These are phyloP conservation scores for Lentinula sp. DNA, from an alignment of 768 basidiomycete genomes.

Conservation along the genomic window DNA sequence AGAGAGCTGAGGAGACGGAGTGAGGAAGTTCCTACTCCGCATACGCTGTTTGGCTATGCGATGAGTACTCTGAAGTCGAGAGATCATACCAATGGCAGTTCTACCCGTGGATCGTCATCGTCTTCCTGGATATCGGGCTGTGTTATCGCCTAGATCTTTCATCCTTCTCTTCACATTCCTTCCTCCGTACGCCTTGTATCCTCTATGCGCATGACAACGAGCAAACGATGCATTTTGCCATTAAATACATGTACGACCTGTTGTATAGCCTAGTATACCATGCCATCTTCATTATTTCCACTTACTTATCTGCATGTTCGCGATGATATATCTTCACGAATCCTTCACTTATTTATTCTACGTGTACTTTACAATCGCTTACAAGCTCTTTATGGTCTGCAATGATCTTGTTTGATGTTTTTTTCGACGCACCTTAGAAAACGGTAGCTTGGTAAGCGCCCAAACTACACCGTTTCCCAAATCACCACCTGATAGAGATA, in stretches of 20 bases:
- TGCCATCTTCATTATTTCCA: background rate
- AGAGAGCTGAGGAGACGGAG: constrained; percentile 1
- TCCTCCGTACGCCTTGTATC: background rate
- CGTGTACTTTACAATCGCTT: background rate
- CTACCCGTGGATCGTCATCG: background rate
- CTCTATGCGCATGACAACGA: background rate
- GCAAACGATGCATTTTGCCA: background rate
- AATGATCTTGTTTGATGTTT: no score
- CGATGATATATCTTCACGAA: background rate
- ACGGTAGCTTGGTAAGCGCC: no score
- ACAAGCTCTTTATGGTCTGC: no score
- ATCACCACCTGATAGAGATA: no score
- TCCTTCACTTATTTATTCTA: background rate
- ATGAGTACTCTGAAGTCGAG: background rate
- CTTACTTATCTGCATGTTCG: background rate
- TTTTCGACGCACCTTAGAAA: no score
- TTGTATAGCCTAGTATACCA: background rate
- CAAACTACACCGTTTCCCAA: no score
- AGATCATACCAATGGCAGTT: background rate
- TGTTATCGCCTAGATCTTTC: background rate
- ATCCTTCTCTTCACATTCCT: background rate
- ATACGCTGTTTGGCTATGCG: constrained; percentile 1
- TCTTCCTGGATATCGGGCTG: background rate
- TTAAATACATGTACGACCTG: background rate
- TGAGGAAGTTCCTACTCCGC: background rate